A percentile compares a stretch with the other conserved stretches of the same genome.
These are phyloP conservation scores for Dioscorea alata DNA, from an alignment of 106 monocot genomes.

Conservation along the genomic window DNA sequence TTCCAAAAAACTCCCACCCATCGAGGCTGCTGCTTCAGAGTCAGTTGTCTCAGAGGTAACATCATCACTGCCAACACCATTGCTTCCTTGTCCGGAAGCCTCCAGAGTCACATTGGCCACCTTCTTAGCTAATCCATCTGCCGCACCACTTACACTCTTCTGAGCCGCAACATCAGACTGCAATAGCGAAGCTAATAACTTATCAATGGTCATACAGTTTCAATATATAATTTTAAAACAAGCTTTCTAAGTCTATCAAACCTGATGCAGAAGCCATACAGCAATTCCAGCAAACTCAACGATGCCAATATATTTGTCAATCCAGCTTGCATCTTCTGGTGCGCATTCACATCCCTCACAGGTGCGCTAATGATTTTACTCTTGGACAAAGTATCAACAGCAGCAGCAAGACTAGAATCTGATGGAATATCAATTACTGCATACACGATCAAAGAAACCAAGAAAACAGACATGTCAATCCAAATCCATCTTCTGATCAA, in stretches of 20 bases:
- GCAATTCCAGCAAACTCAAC: constrained; percentile 87
- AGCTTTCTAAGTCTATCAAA: constrained; percentile 3
- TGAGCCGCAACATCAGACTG: constrained; percentile 59
- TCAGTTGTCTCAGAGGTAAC: constrained; percentile 18
- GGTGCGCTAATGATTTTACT: constrained; percentile 62
- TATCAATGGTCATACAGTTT: neutral
- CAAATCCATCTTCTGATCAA: neutral
- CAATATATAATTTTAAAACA: neutral
- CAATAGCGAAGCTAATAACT: constrained; percentile 9
- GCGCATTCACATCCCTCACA: constrained; percentile 57
- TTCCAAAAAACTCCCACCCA: constrained; percentile 78
- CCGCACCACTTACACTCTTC: constrained; percentile 23
- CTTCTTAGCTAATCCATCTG: constrained; percentile 24
- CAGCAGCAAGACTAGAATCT: constrained; percentile 58
- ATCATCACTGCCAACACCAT: neutral
- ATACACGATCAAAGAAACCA: neutral
- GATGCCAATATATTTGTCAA: constrained; percentile 76
- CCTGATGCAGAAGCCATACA: constrained; percentile 94
- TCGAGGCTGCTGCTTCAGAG: constrained; percentile 31
- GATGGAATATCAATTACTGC: constrained; percentile 82
- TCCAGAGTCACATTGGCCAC: constrained; percentile 29
- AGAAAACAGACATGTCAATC: too few relatives aligned
- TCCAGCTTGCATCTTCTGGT: constrained; percentile 75
- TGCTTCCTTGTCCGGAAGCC: constrained; percentile 18
- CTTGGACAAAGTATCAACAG: constrained; percentile 57